Conservation (phyloP, 2,329 filamentous ascomycete genomes). For the Fusarium burgessii region DNA sequence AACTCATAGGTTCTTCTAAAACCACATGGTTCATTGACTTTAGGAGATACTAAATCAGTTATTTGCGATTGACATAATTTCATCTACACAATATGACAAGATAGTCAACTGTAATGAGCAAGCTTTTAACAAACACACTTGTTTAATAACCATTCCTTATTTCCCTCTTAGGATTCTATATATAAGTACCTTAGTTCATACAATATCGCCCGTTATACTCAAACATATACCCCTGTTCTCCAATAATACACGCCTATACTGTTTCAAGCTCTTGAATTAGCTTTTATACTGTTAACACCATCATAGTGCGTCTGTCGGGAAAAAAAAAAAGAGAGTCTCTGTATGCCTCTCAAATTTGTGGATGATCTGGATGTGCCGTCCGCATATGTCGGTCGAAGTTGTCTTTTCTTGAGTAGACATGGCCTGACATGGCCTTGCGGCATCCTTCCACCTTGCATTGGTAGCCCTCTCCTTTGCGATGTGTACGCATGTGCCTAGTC, state of each 20-base stretch:
- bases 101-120: background rate
- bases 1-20: background rate
- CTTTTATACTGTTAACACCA: constrained; percentile 16
- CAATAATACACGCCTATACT: constrained; percentile 21
- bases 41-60: background rate
- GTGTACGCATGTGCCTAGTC: constrained; percentile 43
- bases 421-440: constrained; percentile 45
- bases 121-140: background rate
- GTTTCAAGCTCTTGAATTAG: constrained; percentile 11
- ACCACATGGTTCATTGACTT: background rate
- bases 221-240: constrained; percentile 22
- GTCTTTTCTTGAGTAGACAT: constrained; percentile 47
- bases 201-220: constrained; percentile 20
- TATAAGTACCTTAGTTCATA: constrained; percentile 9
- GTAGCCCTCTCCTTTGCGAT: constrained; percentile 46
- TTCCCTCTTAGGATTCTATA: constrained; percentile 5
- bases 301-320: constrained; percentile 30
- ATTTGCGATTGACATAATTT: background rate
- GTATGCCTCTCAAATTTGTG: constrained; percentile 41
- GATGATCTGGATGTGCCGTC: constrained; percentile 44
- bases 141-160: constrained; percentile 2
- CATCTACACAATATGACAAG: background rate
- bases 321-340: constrained; percentile 28
- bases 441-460: constrained; percentile 45
- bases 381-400: constrained; percentile 48